Conservation (phyloP, 495 filamentous ascomycete species). For the Penicillium psychrofluorescens region DNA sequence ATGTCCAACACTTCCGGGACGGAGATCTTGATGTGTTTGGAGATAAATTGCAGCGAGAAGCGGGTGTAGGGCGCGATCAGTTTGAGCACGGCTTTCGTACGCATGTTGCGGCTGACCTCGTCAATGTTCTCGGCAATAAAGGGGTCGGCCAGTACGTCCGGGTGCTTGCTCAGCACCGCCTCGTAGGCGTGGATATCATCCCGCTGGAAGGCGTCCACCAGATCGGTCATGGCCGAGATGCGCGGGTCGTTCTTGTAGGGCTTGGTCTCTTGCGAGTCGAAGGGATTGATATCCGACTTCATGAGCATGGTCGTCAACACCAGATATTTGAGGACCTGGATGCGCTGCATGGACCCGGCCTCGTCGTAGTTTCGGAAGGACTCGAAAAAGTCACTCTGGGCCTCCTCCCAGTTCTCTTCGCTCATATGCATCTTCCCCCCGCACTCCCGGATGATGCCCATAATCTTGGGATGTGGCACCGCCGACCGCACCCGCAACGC, state of each 20-base stretch:
- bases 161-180: conserved; percentile 76
- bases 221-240: conserved; percentile 92
- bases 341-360: conserved; percentile 89
- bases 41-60: conserved; percentile 80
- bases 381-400: conserved; percentile 96
- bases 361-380: conserved; percentile 99
- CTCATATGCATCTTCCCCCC: conserved; percentile 99
- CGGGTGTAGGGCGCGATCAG: conserved; percentile 91
- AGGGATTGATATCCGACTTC: conserved; percentile 99
- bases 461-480: conserved; percentile 96
- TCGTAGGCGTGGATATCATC: conserved; percentile 94
- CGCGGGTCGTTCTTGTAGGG: conserved; percentile 93
- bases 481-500: conserved; percentile 88
- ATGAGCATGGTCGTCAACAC: conserved; percentile 96
- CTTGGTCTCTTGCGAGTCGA: conserved; percentile 99
- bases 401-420: conserved; percentile 98
- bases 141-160: conserved; percentile 80
- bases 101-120: conserved; percentile 97
- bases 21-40: conserved; percentile 75
- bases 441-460: conserved; percentile 97
- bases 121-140: conserved; percentile 99
- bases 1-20: conserved; percentile 87
- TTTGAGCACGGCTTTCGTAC: conserved; percentile 90
- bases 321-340: conserved; percentile 95
- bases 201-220: conserved; percentile 92